Base-by-base conservation (phyloP, 2,329 filamentous ascomycete species). In the Pseudogymnoascus sp. region DNA sequence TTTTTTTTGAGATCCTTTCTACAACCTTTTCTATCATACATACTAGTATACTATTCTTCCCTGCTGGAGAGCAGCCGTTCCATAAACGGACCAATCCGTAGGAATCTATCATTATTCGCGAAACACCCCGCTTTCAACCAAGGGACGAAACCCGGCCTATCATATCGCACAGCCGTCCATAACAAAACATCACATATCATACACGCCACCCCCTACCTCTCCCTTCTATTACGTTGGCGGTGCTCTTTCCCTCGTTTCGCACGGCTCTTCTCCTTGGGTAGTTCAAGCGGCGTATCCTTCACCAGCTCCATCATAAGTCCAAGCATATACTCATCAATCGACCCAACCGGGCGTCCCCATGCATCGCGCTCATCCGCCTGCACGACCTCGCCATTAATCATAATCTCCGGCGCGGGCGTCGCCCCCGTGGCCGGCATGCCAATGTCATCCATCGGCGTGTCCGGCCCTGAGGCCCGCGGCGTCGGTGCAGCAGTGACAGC, bases 281-380 rank as follows among this genome's bases (percentile, higher is more conserved):
- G 71, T 66, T 88, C 85, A 62, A 88, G 74, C 60, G 83, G 79
- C 23, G 83, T 84, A 58, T 82, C 79, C 69, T 83, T 81, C 21
- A 88, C 76, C 71, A 81, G 79, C 66, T 77, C 86, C 52, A 82
- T 81, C 86, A 93, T 90, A 62, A 84, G 83, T 37, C 78, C 77
- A 60, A 95, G 76, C 81, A 95, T 88, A 71, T 89, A 91, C 60
- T 91, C 86, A 71, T 93, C 90, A 63, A 92, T 84, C 41, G 83
- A 86, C 60, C 77, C 76, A 63, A 88, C 80, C 61, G 72, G 78
- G 40, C 77, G 79, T 5, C 83, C 85, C 77, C 80, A 86, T 1
- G 85, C 85, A 65, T 86, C 87, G 31, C 76, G 71, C 67, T 88
- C 85, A 0, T 78, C 69, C 55, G 80, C 76, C 4, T 40, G 43